Evolutionary conservation across 2,329 filamentous ascomycete genomes (phyloP), one percentile per base, ranked within the genome.

Genomic region (Kalmusia sp.): DNA sequence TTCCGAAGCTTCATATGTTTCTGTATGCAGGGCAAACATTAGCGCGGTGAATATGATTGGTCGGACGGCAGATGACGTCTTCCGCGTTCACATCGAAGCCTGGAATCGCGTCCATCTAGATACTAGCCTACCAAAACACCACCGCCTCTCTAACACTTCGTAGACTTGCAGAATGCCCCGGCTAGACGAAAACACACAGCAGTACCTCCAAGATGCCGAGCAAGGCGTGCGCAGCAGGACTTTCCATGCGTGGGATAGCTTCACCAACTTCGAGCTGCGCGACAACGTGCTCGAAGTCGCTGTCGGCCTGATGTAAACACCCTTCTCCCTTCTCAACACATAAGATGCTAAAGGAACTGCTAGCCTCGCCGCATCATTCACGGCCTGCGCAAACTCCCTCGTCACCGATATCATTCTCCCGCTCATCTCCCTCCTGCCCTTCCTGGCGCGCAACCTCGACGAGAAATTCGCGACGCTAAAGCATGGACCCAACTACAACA

Each of bases 231-330:
- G 77, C 49, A 76, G 76, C 7, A 57, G 55, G 48, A 81, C 83
- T 21, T 76, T 78, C 57, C 78, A 79, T 54, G 75, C 84, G 51
- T 87, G 84, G 78, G 77, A 83, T 28, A 86, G 86, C 33, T 91
- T 91, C 69, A 71, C 87, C 61, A 87, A 90, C 69, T 92, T 91
- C 72, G 88, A 87, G 0, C 83, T 90, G 49, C 84, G 88, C 58
- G 88, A 89, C 52, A 91, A 91, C 62, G 88, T 91, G 41, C 80
- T 92, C 22, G 86, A 91, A 71, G 88, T 92, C 54, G 89, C 89
- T 14, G 86, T 91, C 62, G 89, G 88, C 61, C 77, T 91, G 59
- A 91, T 92, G 87, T 90, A 51, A 15, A 30, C 28, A 46, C 21
- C 30, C 15, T 15, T 8, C 33, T 15, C 24, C 15, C 34, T 27